Base-by-base conservation (phyloP, 2,329 filamentous ascomycete species). In the Dothideomycetes sp. region DNA sequence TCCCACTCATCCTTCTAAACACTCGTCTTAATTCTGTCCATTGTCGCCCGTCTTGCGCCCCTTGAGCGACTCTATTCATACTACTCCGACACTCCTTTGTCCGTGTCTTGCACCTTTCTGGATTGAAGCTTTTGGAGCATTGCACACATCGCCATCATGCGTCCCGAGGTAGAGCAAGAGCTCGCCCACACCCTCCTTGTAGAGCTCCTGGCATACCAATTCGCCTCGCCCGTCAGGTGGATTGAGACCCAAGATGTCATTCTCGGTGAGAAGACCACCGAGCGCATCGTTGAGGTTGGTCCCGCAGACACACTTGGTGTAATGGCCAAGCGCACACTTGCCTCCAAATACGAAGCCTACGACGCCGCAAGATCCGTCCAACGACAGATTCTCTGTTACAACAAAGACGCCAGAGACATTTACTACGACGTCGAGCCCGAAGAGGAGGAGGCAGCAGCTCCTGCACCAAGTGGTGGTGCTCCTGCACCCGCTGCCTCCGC, bases 241-340 rank as follows among this genome's bases (percentile, higher is more conserved):
- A 98, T 98, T 65, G 91, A 98, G 69, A 98, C 91, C 40, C 91
- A 98, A 69, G 91, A 98, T 89, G 91, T 98, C 54, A 91, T 98
- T 58, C 83, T 98, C 53, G 89, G 83, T 49, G 87, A 96, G 65
- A 91, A 94, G 69, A 83, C 80, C 38, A 93, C 91, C 37, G 91
- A 98, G 74, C 81, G 91, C 59, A 93, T 98, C 58, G 91, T 98
- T 55, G 91, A 98, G 65, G 82, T 98, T 53, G 91, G 91, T 61
- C 91, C 91, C 18, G 88, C 89, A 55, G 89, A 98, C 65, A 98
- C 91, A 18, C 77, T 98, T 27, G 89, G 89, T 59, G 88, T 86
- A 43, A 98, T 98, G 91, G 91, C 91, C 49, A 93, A 88, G 72
- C 78, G 89, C 54, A 98, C 91, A 39, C 68, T 98, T 46, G 86